Evolutionary conservation across 345 rosid species (phyloP).

Genomic region (Balakata baccata): DNA sequence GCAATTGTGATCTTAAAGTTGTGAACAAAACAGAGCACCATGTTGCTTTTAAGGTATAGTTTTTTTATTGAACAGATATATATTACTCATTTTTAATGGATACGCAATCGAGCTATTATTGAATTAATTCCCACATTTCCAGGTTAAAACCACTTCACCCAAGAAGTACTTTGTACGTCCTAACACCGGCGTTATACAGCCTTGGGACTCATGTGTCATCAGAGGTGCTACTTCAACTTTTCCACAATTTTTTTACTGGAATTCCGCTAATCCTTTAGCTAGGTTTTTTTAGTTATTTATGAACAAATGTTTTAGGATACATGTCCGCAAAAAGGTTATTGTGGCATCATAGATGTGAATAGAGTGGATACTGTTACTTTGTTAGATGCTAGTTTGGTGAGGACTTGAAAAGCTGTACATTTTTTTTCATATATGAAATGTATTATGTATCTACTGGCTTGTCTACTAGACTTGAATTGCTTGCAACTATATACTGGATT

Average conservation of each 20-base stretch:
- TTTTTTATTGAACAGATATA: background rate
- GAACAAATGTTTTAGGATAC: background rate
- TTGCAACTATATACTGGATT: conserved; percentile 4
- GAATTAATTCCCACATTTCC: conserved; percentile 1
- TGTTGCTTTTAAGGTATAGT: conserved; percentile 72
- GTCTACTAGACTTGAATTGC: background rate
- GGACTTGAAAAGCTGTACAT: background rate
- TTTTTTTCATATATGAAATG: conserved; percentile 2
- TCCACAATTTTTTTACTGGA: background rate
- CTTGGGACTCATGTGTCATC: conserved; percentile 68
- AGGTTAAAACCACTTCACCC: conserved; percentile 98
- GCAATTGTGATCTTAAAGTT: conserved; percentile 67
- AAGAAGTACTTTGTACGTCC: conserved; percentile 98
- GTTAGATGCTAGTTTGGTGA: background rate
- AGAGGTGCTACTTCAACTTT: conserved; percentile 48
- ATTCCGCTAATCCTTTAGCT: background rate
- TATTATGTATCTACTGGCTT: background rate
- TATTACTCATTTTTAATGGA: background rate
- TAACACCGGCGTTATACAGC: conserved; percentile 75
- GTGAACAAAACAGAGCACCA: conserved; percentile 70
- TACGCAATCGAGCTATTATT: background rate
- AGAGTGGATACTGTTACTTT: background rate
- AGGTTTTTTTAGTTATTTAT: background rate
- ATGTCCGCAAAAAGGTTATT: background rate
- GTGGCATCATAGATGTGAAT: background rate